Base-by-base conservation (phyloP, 768 basidiomycete species). In the Leccinum truebloodii region DNA sequence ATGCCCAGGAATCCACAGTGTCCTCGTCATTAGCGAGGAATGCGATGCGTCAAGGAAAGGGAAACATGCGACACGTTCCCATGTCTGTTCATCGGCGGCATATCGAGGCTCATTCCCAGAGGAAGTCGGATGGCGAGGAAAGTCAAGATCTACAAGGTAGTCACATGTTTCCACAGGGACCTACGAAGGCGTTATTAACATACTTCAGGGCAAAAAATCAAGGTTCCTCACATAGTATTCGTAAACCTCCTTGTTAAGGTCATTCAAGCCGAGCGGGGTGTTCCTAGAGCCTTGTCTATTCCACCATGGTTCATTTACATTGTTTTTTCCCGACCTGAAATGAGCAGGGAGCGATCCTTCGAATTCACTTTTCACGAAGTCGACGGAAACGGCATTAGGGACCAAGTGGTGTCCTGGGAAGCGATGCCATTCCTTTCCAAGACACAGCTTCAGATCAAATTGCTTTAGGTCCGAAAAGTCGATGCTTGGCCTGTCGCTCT, bases 371-470 rank as follows among this genome's bases (percentile, higher is more conserved):
- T 94, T 92, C 73, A 98, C 79, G 75, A 94, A 98, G 59, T 88
- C 82, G n/a, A 96, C 86, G 28, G 85, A 81, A 59, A 98, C 77
- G 28, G 86, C 90, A 59, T 88, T 83, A 2, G 95, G 95, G 22
- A 98, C 82, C 52, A 96, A 82, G 74, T 90, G 98, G 71, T 90
- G 89, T 4, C 93, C 86, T 3, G 95, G 92, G 80, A 94, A 99
- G 24, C 96, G 83, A 70, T 98, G 80, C 97, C 97, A 99, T 75
- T 99, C 97, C 73, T 95, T 95, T 52, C 89, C 93, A 54, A 90
- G 80, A 75, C 97, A 99, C 1, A 99, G 70, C 30, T 80, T 85
- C 59, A 98, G 76, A 59, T 86, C 83, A 67, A 95, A 85, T 13
- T 84, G 79, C 59, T 79, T 80, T 69, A 98, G 78, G 0, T 84